These are phyloP conservation scores for Trichocladium antarcticum DNA, from an alignment of 495 filamentous ascomycete species.

Conservation along the genomic window DNA sequence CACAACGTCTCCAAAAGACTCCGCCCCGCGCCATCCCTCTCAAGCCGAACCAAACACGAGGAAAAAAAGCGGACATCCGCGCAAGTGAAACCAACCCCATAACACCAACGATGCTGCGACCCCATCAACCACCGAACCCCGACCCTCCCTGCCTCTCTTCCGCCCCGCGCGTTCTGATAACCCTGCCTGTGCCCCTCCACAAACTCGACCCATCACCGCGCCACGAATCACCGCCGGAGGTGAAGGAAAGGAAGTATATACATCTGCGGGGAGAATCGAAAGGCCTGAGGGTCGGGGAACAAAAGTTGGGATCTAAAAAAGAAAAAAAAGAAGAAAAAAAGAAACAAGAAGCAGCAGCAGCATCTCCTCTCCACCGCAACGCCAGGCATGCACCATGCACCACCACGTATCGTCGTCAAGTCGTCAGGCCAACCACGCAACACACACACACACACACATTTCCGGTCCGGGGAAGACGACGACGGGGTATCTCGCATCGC, in stretches of 20 bases:
- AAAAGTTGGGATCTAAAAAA: not conserved
- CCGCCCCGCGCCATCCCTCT: not conserved
- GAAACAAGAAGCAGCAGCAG: not conserved
- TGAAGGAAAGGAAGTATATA: not conserved
- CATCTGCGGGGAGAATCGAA: not conserved
- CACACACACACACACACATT: no score
- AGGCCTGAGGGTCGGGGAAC: not conserved
- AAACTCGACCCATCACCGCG: not conserved
- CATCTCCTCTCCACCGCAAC: not conserved
- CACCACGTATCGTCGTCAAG: constrained; percentile 6
- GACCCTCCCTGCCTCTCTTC: not conserved
- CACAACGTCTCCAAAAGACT: constrained; percentile 1
- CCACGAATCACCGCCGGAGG: constrained; percentile 11
- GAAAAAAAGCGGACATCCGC: not conserved
- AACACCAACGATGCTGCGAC: not conserved
- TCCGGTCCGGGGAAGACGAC: not conserved
- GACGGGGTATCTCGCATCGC: no score
- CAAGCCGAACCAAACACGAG: not conserved
- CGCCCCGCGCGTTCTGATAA: not conserved
- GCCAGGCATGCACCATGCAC: constrained; percentile 6
- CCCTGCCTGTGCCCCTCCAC: not conserved
- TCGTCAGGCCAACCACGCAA: constrained; percentile 1
- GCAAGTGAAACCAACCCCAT: not conserved
- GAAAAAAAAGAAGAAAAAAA: not conserved
- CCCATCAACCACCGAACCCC: not conserved